Conservation (phyloP, 2,329 filamentous ascomycete species). For the Microascus cirrosus region DNA sequence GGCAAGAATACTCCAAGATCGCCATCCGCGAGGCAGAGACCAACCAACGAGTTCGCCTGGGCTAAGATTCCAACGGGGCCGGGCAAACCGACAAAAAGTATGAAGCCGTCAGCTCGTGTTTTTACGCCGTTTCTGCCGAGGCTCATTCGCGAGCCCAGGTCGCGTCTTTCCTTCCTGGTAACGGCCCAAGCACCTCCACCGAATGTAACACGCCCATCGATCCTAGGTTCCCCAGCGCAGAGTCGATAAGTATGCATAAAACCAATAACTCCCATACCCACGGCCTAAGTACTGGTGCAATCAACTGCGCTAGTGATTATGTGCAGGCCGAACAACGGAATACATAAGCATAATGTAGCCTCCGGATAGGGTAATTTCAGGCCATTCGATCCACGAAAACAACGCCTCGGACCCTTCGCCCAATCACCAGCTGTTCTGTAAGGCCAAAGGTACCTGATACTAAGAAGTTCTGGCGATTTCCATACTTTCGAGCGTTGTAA, state of each 20-base stretch:
- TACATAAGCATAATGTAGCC: background rate
- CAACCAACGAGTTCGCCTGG: background rate
- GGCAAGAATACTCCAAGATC: background rate
- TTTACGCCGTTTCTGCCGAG: background rate
- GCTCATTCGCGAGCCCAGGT: background rate
- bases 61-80: background rate
- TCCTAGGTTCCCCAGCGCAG: background rate
- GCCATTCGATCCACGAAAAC: constrained; percentile 1
- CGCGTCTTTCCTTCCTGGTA: background rate
- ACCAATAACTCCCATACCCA: background rate
- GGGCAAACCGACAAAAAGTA: background rate
- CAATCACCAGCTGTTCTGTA: background rate
- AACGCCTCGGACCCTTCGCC: constrained; percentile 1
- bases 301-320: background rate
- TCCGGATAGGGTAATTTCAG: background rate
- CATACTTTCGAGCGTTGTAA: background rate
- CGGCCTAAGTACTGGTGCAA: background rate
- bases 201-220: background rate
- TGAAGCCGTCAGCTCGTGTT: background rate
- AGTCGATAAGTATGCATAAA: background rate
- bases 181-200: background rate
- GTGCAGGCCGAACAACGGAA: background rate
- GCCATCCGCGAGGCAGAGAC: background rate
- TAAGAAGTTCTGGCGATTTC: background rate
- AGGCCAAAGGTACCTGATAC: background rate